phyloP scores from a whole-genome alignment of 768 basidiomycete genomes.

The Phanerodontia chrysosporium region DNA sequence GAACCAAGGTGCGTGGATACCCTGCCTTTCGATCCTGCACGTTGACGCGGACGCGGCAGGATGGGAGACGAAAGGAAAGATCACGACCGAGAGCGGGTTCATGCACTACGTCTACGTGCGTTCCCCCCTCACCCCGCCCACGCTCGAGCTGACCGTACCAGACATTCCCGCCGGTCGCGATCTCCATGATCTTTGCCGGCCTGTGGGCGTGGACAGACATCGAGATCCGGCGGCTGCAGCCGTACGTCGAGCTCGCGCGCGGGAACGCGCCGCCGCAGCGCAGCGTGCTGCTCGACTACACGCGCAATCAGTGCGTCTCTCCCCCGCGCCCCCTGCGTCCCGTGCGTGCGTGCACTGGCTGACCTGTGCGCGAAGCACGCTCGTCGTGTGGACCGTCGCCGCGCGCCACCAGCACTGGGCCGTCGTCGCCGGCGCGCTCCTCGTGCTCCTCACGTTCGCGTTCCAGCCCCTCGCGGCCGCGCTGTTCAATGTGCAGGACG shows the following conservation, averaged over 20 bases:
- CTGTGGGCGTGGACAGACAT: slow-evolving; percentile 56
- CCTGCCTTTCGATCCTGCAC: neutral
- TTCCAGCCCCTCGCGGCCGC: slow-evolving; percentile 54
- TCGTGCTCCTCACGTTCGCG: slow-evolving; percentile 42
- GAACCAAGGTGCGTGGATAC: slow-evolving; percentile 32
- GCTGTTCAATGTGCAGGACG: slow-evolving; percentile 43
- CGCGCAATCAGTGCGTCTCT: slow-evolving; percentile 39
- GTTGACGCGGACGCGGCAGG: slow-evolving; percentile 28
- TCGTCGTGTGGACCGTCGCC: slow-evolving; percentile 44
- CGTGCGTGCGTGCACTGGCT: too few relatives aligned
- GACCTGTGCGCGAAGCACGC: slow-evolving; percentile 31
- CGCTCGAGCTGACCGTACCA: slow-evolving; percentile 14
- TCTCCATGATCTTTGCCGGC: slow-evolving; percentile 45
- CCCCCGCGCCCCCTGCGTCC: neutral
- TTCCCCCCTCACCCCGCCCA: neutral
- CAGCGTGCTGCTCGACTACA: slow-evolving; percentile 53
- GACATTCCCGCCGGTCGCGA: slow-evolving; percentile 50
- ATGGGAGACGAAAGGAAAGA: slow-evolving; percentile 34
- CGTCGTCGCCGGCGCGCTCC: slow-evolving; percentile 44
- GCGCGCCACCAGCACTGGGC: slow-evolving; percentile 43
- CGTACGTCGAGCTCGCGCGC: slow-evolving; percentile 54
- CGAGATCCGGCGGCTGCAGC: slow-evolving; percentile 58
- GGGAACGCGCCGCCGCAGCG: slow-evolving; percentile 50
- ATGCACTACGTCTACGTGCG: slow-evolving; percentile 54
- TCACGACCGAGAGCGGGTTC: slow-evolving; percentile 29